These are phyloP conservation scores for Kodamaea nitidulidarum DNA, from an alignment of 805 yeast genomes.

Conservation along the genomic window DNA sequence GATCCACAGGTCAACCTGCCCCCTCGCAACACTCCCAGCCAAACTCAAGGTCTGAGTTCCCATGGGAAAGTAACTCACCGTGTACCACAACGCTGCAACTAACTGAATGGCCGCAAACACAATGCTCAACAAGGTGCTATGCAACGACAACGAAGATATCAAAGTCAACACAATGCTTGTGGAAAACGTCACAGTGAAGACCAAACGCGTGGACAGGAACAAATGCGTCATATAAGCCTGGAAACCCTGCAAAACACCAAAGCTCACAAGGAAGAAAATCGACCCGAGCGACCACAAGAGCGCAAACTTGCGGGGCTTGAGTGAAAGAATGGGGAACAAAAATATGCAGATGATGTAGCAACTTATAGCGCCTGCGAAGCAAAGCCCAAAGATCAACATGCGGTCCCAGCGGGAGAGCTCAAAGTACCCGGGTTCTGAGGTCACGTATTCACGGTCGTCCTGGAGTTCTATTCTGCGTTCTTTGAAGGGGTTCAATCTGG, in stretches of 20 bases:
- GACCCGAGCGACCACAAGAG: constrained; percentile 46
- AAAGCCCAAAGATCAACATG: constrained; percentile 42
- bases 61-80: constrained; percentile 46
- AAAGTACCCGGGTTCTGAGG: constrained; percentile 41
- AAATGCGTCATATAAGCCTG: constrained; percentile 38
- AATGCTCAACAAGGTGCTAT: constrained; percentile 36
- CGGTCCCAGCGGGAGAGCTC: constrained; percentile 45
- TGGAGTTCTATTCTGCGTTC: constrained; percentile 35
- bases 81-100: constrained; percentile 41
- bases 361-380: constrained; percentile 39
- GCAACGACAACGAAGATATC: constrained; percentile 32
- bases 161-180: constrained; percentile 40
- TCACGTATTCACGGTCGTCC: constrained; percentile 41
- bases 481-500: constrained; percentile 38
- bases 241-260: constrained; percentile 44
- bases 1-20: constrained; percentile 44
- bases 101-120: constrained; percentile 40
- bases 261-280: constrained; percentile 42
- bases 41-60: constrained; percentile 41
- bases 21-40: constrained; percentile 41
- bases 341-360: constrained; percentile 42
- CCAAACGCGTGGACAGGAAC: constrained; percentile 38
- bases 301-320: constrained; percentile 44
- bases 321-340: constrained; percentile 38
- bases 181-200: constrained; percentile 36